These are phyloP conservation scores for Bertia moriformis DNA, from an alignment of 2,329 filamentous ascomycete species.

Conservation along the genomic window DNA sequence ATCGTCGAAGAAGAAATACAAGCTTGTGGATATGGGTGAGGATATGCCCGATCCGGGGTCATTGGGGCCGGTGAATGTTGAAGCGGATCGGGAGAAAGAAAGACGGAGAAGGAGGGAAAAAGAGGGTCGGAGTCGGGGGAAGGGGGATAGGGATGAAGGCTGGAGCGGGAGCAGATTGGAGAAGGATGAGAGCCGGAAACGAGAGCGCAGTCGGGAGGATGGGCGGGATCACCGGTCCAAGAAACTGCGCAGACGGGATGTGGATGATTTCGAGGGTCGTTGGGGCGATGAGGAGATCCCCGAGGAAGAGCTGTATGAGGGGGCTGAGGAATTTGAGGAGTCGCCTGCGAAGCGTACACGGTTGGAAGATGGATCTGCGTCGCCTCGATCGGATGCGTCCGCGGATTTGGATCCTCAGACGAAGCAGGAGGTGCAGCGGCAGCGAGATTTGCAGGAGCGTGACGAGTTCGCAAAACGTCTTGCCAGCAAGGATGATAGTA, in stretches of 20 bases:
- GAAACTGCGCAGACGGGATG: slow-evolving; percentile 31
- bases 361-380: slow-evolving; percentile 34
- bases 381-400: slow-evolving; percentile 12
- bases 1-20: slow-evolving; percentile 29
- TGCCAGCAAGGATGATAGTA: slow-evolving; percentile 55
- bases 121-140: slow-evolving; percentile 2
- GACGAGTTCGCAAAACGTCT: slow-evolving; percentile 69
- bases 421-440: slow-evolving; percentile 38
- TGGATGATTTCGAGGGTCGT: slow-evolving; percentile 54
- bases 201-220: slow-evolving; percentile 12
- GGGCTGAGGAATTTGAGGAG: slow-evolving; percentile 50
- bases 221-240: slow-evolving; percentile 26
- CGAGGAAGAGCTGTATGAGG: slow-evolving; percentile 28
- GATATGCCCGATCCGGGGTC: slow-evolving; percentile 16
- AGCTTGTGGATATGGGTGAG: slow-evolving; percentile 36
- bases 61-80: slow-evolving; percentile 15
- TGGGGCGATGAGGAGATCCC: slow-evolving; percentile 66
- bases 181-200: not conserved
- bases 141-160: not conserved
- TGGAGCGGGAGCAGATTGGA: not conserved
- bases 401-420: slow-evolving; percentile 44
- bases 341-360: slow-evolving; percentile 60
- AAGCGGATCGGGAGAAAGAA: slow-evolving; percentile 8
- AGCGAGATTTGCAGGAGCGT: slow-evolving; percentile 58
- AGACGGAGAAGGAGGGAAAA: slow-evolving; percentile 2